Base-by-base conservation (phyloP, 2,329 filamentous ascomycete genomes). In the Coniochaeta prunicola region DNA sequence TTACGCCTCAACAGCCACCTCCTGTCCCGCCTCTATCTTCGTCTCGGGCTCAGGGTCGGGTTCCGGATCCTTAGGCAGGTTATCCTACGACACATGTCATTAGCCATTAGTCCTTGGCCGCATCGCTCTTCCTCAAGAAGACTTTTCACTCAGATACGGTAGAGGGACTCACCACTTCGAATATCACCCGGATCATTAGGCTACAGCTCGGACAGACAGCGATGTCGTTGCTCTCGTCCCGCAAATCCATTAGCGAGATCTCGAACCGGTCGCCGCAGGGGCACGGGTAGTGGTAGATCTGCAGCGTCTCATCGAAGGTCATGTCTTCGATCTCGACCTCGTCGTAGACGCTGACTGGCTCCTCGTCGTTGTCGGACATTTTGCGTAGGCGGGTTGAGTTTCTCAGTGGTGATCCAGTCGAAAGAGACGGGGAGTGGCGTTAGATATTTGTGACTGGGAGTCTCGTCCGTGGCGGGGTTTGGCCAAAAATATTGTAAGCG, bases 301-400 rank as follows among this genome's bases (percentile, higher is more conserved):
- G 88, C 42, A 92, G 82, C 4, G 81, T 80, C 53, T 86, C 77
- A 74, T 97, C 92, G 73, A 85, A 97, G 68, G 90, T 94, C 92
- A 97, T 96, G 76, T 99, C 94, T 74, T 97, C 93, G 77, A 97
- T 97, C 73, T 97, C 93, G 74, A 97, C 93, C 75, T 97, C 93
- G 70, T 97, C 93, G 79, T 97, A 97, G 72, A 96, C 90, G 65
- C 88, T 86, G 59, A 88, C 74, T 5, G 36, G 36, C 7, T 38
- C 36, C 34, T 76, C 72, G 54, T 77, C 77, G 24, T n/a, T 42
- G 70, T 87, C 85, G 36, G 85, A 80, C 84, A 87, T 87, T 24
- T 38, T 42, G n/a, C n/a, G n/a, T n/a, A n/a, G n/a, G n/a, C 50
- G 50, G 2, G 21, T 54, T 28, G 24, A 13, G 21, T 45, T 45